These are phyloP conservation scores for Albizia julibrissin DNA, from an alignment of 306 rosid genomes.

Conservation along the genomic window DNA sequence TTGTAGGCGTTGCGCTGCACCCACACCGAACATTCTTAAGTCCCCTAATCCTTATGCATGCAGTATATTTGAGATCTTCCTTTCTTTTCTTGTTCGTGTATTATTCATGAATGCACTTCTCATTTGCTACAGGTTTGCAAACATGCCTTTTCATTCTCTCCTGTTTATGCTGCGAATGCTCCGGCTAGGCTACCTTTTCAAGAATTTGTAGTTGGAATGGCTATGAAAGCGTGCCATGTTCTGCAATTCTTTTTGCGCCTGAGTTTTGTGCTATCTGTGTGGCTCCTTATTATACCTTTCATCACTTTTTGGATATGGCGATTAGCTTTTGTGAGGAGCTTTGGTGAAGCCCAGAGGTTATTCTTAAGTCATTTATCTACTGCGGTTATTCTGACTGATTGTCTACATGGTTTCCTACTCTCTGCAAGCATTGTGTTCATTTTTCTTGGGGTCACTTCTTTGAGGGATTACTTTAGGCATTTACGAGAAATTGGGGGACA, in stretches of 20 bases:
- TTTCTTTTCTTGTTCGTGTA: neutral
- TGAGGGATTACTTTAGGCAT: conserved; percentile 98
- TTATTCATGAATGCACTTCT: conserved; percentile 18
- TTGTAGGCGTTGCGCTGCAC: conserved; percentile 1
- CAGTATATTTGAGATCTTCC: neutral
- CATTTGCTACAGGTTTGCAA: conserved; percentile 84
- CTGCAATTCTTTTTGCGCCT: conserved; percentile 93
- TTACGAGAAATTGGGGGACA: conserved; percentile 94
- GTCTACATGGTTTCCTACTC: conserved; percentile 96
- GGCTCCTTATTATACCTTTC: conserved; percentile 97
- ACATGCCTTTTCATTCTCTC: conserved; percentile 94
- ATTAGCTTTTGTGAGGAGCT: conserved; percentile 96
- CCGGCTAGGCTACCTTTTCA: conserved; percentile 96
- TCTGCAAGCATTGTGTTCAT: conserved; percentile 98
- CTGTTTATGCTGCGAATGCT: conserved; percentile 96
- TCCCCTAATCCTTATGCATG: neutral
- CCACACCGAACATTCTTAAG: neutral
- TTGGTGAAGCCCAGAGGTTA: conserved; percentile 93
- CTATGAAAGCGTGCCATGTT: conserved; percentile 96
- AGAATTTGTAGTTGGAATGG: conserved; percentile 97
- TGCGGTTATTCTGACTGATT: conserved; percentile 88
- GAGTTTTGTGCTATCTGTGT: conserved; percentile 93
- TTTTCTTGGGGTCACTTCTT: conserved; percentile 94
- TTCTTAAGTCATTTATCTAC: conserved; percentile 89
- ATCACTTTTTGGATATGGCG: conserved; percentile 99